Conservation (phyloP, 768 basidiomycete species). For the Pulveroboletus sp. region DNA sequence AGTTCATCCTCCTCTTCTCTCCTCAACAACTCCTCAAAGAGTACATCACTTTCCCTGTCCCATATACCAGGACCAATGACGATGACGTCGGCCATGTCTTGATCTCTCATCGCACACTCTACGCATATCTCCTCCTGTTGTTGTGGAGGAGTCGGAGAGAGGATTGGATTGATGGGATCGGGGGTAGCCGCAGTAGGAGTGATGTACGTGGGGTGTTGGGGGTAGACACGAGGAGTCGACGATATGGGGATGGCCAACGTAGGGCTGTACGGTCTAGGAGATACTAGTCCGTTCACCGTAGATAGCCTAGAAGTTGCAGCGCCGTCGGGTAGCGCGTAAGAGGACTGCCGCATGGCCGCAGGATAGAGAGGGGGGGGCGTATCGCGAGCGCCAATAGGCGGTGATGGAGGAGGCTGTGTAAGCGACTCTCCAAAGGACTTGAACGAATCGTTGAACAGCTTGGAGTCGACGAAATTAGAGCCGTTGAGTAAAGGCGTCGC, state of each 20-base stretch:
- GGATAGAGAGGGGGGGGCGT: slow-evolving; percentile 36
- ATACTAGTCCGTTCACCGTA: slow-evolving; percentile 56
- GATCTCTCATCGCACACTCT: slow-evolving; percentile 98
- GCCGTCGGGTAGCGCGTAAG: slow-evolving; percentile 38
- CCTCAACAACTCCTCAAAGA: slow-evolving; percentile 72
- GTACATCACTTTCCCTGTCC: slow-evolving; percentile 86
- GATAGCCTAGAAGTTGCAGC: slow-evolving; percentile 34
- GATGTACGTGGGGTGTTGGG: slow-evolving; percentile 78
- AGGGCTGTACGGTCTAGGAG: slow-evolving; percentile 51
- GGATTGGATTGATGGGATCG: slow-evolving; percentile 60
- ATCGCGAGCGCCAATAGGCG: slow-evolving; percentile 21
- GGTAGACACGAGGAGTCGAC: slow-evolving; percentile 60
- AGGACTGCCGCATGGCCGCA: slow-evolving; percentile 45
- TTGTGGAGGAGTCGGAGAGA: slow-evolving; percentile 49
- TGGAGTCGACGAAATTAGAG: slow-evolving; percentile 25
- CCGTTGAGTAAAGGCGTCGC: slow-evolving; percentile 24
- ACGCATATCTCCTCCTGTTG: slow-evolving; percentile 84
- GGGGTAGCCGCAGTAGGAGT: slow-evolving; percentile 50
- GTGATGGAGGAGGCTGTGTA: slow-evolving; percentile 22
- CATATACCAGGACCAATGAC: slow-evolving; percentile 85
- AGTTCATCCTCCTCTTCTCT: slow-evolving; percentile 71
- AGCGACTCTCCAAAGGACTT: slow-evolving; percentile 31
- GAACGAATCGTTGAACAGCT: slow-evolving; percentile 28
- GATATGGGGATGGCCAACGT: slow-evolving; percentile 52
- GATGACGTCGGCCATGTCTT: slow-evolving; percentile 96